Conservation (phyloP, 306 rosid genomes). For the Aeschynomene evenia region DNA sequence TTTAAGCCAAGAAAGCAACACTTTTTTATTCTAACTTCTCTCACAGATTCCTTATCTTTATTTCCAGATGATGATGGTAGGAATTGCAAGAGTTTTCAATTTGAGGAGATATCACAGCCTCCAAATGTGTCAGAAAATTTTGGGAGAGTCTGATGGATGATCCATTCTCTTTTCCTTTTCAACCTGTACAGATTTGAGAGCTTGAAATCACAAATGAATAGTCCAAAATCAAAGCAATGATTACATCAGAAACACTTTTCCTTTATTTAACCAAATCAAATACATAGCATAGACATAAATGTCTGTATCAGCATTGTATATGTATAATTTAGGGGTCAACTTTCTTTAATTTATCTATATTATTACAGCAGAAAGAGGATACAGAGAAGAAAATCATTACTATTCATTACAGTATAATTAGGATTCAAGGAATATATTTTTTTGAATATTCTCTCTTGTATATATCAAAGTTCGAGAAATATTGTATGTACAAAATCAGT, state of each 20-base stretch:
- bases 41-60: slow-evolving; percentile 4
- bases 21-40: neutral
- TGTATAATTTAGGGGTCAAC: slow-evolving; percentile 21
- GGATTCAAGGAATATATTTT: neutral
- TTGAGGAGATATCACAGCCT: slow-evolving; percentile 17
- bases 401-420: slow-evolving; percentile 16
- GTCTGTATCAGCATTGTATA: slow-evolving; percentile 29
- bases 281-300: neutral
- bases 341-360: slow-evolving; percentile 8
- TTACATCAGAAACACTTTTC: neutral
- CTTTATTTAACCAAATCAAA: slow-evolving; percentile 3
- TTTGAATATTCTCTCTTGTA: neutral
- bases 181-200: slow-evolving; percentile 14
- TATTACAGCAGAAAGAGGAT: slow-evolving; percentile 1
- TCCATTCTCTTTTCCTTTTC: slow-evolving; percentile 4
- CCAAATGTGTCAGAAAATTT: slow-evolving; percentile 3
- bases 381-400: neutral
- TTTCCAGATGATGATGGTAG: slow-evolving; percentile 14
- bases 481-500: too few species aligned
- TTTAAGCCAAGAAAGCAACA: neutral
- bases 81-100: slow-evolving; percentile 29
- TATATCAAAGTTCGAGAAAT: too few species aligned
- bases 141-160: slow-evolving; percentile 23
- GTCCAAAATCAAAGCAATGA: slow-evolving; percentile 14
- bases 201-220: slow-evolving; percentile 9